Conservation (phyloP, 805 yeast species). For the Kuraishia piskuri region DNA sequence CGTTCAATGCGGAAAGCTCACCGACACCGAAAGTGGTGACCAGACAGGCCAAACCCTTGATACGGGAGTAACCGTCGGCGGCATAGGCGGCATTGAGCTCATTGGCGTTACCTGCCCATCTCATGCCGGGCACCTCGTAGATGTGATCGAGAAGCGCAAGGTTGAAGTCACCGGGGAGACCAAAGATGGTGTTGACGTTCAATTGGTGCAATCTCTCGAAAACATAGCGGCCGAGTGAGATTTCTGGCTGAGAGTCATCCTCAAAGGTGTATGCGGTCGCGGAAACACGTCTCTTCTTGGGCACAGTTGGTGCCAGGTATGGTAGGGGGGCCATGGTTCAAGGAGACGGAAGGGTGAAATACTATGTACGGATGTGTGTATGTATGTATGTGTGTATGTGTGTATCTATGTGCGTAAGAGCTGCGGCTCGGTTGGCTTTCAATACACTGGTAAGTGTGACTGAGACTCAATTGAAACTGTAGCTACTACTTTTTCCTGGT, state of each 20-base stretch:
- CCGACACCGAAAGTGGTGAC: conserved; percentile 91
- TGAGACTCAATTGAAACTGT: background rate
- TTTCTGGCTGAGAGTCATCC: conserved; percentile 13
- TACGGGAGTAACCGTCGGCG: conserved; percentile 82
- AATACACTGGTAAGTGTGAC: background rate
- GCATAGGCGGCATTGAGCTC: conserved; percentile 86
- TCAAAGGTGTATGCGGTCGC: background rate
- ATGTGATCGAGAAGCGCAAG: conserved; percentile 62
- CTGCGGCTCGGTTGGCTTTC: background rate
- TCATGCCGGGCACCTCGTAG: conserved; percentile 64
- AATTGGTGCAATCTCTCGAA: conserved; percentile 75
- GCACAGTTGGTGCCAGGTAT: background rate
- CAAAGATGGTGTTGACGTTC: conserved; percentile 62
- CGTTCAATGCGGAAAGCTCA: conserved; percentile 76
- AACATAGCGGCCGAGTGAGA: conserved; percentile 67
- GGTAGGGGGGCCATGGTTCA: background rate
- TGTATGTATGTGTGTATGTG: too few species aligned
- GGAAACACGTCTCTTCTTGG: background rate
- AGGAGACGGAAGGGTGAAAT: background rate
- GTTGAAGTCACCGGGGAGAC: conserved; percentile 81
- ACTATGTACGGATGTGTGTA: too few species aligned
- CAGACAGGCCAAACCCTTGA: conserved; percentile 66
- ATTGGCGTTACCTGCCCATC: conserved; percentile 90
- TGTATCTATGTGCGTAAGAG: too few species aligned
- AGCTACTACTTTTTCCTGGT: too few species aligned